Evolutionary conservation across 192 early-diverging fungal species (phyloP), one percentile per base, ranked within the genome.

Genomic region (Thamnidium elegans): DNA sequence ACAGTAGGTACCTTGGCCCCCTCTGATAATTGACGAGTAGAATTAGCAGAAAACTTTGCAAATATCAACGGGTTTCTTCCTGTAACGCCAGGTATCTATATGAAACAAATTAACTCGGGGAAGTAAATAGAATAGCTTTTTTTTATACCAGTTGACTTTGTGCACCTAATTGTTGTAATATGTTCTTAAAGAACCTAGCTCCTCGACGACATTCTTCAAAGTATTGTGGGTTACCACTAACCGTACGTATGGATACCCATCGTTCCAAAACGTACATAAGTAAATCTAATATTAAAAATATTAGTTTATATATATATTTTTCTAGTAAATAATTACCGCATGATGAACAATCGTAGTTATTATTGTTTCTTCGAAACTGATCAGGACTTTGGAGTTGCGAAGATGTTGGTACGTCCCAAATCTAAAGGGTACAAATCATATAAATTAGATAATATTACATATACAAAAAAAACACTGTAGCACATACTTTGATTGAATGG

Each of bases 31-130:
- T 72, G 71, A 44, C 70, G 60, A 36, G 39, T 13, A 13, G 31
- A 14, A 34, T 63, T 73, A 1, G 80, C 79, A 36, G 71, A 65
- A 30, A 88, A 86, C 55, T 78, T 78, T 9, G 79, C 88, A 62
- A 85, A 87, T 1, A 91, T 88, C 17, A 91, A 53, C 15, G 89
- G 88, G 63, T 91, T 91, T 59, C 78, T 72, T 9, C 81, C 76
- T 15, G 79, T 72, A 43, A 74, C 78, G 26, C 83, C 80, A 3
- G 89, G 82, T 44, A 89, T 79, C 64, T 69, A 43, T n/a, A 26
- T 45, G 23, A 66, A 36, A 23, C 13, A 13, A 39, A 10, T 6
- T 32, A 50, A 21, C n/a, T 50, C n/a, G 19, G 4, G n/a, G 21
- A 5, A 15, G 31, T 26, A 32, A 5, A 14, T 14, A 9, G 26